phyloP scores from a whole-genome alignment of 768 basidiomycete genomes.

The Butyriboletus loyo region DNA sequence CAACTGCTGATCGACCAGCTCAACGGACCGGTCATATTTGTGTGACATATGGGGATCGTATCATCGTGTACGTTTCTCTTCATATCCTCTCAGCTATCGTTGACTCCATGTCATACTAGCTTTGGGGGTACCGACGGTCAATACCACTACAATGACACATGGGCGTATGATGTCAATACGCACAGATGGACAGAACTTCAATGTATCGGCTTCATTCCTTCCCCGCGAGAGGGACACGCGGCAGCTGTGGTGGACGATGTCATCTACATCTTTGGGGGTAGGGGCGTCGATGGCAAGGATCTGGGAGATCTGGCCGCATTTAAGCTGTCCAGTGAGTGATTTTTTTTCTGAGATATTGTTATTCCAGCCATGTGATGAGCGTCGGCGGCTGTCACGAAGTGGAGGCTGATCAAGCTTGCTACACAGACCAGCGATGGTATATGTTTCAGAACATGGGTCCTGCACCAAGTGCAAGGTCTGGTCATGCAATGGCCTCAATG shows the following conservation, averaged over 20 bases:
- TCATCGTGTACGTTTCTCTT: constrained; percentile 66
- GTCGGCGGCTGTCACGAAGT: background rate
- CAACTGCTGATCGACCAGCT: constrained; percentile 62
- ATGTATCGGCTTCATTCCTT: constrained; percentile 96
- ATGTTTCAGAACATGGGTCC: constrained; percentile 99
- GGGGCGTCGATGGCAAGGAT: constrained; percentile 97
- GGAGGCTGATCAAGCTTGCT: constrained; percentile 9
- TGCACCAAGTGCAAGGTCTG: constrained; percentile 85
- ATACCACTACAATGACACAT: constrained; percentile 99
- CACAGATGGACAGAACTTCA: constrained; percentile 86
- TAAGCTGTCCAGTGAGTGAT: constrained; percentile 86
- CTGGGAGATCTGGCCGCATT: constrained; percentile 93
- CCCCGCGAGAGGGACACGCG: constrained; percentile 93
- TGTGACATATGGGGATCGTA: constrained; percentile 75
- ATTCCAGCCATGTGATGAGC: background rate
- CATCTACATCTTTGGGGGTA: constrained; percentile 94
- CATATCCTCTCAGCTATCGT: constrained; percentile 15
- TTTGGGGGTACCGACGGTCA: constrained; percentile 99
- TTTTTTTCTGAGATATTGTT: background rate
- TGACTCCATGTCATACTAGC: constrained; percentile 39
- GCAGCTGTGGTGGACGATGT: constrained; percentile 97
- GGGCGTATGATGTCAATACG: constrained; percentile 84
- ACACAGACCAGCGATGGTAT: constrained; percentile 93
- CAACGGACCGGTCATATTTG: constrained; percentile 91
- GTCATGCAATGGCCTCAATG: constrained; percentile 97